These are phyloP conservation scores for Termitomyces sp. DNA, from an alignment of 768 basidiomycete species.

Conservation along the genomic window DNA sequence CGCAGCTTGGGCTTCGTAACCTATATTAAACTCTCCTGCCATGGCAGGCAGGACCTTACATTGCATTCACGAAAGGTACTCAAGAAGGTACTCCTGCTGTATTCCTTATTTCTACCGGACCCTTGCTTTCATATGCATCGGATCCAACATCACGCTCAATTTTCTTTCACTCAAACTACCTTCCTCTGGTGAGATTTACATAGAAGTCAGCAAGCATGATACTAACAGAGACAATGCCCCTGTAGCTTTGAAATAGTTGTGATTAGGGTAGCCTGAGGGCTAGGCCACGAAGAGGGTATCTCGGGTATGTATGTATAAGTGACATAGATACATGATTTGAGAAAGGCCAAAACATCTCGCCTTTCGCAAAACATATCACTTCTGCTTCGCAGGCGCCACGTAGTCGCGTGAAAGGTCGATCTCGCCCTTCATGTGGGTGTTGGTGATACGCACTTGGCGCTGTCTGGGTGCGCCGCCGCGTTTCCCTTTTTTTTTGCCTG, in stretches of 20 bases:
- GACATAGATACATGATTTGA: slow-evolving; percentile 2
- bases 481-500: slow-evolving; percentile 72
- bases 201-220: not conserved
- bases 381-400: slow-evolving; percentile 32
- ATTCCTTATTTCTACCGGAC: not conserved
- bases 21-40: slow-evolving; percentile 11
- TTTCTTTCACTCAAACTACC: not conserved
- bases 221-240: not conserved
- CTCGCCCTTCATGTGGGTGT: slow-evolving; percentile 79
- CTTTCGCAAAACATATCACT: slow-evolving; percentile 15
- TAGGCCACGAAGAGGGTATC: slow-evolving; percentile 3
- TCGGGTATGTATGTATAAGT: slow-evolving; percentile 6
- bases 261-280: slow-evolving; percentile 1
- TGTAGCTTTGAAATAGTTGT: not conserved
- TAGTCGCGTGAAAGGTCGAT: slow-evolving; percentile 83
- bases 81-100: not conserved
- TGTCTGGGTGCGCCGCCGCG: slow-evolving; percentile 69
- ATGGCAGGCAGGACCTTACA: not conserved
- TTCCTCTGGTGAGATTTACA: not conserved
- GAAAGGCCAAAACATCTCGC: not conserved
- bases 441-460: slow-evolving; percentile 79
- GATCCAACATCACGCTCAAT: not conserved
- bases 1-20: slow-evolving; percentile 24
- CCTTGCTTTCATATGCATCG: not conserved
- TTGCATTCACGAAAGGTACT: not conserved